Evolutionary conservation across 495 filamentous ascomycete species (phyloP).

Genomic region (Aspergillus hancockii): DNA sequence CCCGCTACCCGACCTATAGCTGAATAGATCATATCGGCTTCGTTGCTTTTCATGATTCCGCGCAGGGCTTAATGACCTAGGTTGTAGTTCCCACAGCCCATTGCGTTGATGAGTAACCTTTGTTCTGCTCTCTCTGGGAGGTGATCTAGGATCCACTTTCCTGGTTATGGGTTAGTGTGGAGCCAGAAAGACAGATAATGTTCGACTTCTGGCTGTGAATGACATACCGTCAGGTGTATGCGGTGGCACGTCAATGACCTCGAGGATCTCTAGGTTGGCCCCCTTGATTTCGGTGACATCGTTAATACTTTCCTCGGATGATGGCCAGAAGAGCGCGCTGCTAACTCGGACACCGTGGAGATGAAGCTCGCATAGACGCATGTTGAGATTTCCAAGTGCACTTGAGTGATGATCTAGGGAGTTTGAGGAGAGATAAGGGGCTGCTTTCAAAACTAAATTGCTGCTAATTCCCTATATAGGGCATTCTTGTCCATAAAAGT

Average conservation of each 20-base stretch:
- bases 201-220: too few relatives aligned
- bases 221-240: conserved; percentile 11
- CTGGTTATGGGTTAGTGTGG: background rate
- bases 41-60: too few relatives aligned
- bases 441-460: background rate
- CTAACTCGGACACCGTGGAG: conserved; percentile 7
- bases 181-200: too few relatives aligned
- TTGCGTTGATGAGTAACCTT: too few relatives aligned
- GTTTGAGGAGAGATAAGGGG: background rate
- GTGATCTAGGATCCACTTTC: too few relatives aligned
- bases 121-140: too few relatives aligned
- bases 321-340: conserved; percentile 5
- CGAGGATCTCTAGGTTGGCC: conserved; percentile 4
- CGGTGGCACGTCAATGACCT: background rate
- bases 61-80: too few relatives aligned
- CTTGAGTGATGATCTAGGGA: conserved; percentile 1
- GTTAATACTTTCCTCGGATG: background rate
- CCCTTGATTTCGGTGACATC: background rate
- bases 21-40: too few relatives aligned
- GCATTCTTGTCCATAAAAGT: background rate
- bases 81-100: too few relatives aligned
- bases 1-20: too few relatives aligned
- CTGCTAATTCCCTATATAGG: background rate
- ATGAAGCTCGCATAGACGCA: conserved; percentile 1
- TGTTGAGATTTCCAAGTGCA: conserved; percentile 1